phyloP scores from a whole-genome alignment of 2,329 filamentous ascomycete species.

The Bipolaris victoriae region DNA sequence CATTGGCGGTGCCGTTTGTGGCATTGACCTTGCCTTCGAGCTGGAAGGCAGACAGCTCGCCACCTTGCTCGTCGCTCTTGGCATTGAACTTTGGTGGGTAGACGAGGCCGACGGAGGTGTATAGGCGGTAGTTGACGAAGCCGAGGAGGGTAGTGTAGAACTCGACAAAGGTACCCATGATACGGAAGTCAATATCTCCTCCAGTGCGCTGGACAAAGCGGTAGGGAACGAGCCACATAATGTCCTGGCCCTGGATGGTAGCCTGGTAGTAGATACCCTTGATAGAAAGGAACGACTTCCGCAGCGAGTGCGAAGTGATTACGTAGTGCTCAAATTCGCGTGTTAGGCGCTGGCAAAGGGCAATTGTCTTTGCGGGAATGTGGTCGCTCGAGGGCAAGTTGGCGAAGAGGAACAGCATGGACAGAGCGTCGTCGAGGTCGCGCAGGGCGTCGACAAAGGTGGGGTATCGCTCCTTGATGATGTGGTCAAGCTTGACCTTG shows the following conservation, averaged over 20 bases:
- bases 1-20: constrained; percentile 34
- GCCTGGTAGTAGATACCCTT: constrained; percentile 99
- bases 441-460: constrained; percentile 93
- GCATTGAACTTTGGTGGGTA: constrained; percentile 95
- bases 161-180: constrained; percentile 99
- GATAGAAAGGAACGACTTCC: constrained; percentile 96
- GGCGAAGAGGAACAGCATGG: constrained; percentile 96
- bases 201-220: constrained; percentile 95
- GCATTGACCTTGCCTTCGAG: constrained; percentile 74
- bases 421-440: constrained; percentile 94
- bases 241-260: constrained; percentile 94
- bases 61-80: constrained; percentile 84
- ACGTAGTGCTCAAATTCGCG: constrained; percentile 98
- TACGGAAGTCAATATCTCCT: constrained; percentile 94
- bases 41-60: constrained; percentile 88
- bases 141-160: constrained; percentile 97
- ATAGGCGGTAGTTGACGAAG: constrained; percentile 95
- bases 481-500: constrained; percentile 89
- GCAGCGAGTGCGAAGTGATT: constrained; percentile 86
- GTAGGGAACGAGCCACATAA: constrained; percentile 96
- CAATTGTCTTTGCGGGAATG: constrained; percentile 94
- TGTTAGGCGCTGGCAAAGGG: constrained; percentile 88
- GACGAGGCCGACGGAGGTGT: constrained; percentile 87
- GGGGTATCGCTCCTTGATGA: constrained; percentile 97
- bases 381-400: constrained; percentile 89